These are phyloP conservation scores for Sphagnum magellanicum DNA, from an alignment of 228 moss, liverwort and hornwort genomes.

Conservation along the genomic window DNA sequence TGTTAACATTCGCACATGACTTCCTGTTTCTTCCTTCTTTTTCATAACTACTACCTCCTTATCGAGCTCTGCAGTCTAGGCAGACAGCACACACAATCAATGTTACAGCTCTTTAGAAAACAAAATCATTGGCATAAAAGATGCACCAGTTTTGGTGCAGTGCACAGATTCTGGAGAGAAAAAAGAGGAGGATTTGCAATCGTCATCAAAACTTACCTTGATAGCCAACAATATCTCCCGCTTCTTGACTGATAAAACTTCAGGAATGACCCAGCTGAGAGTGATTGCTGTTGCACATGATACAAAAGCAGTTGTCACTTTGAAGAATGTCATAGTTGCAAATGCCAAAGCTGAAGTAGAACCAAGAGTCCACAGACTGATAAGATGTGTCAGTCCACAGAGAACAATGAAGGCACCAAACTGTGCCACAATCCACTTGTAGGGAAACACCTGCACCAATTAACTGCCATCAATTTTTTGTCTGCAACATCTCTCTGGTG, in stretches of 20 bases:
- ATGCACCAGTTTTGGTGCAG: too few relatives aligned
- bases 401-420: slow-evolving; percentile 81
- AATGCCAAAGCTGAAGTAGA: slow-evolving; percentile 44
- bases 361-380: slow-evolving; percentile 63
- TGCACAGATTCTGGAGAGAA: too few relatives aligned
- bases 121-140: too few relatives aligned
- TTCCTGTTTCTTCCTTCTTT: slow-evolving; percentile 80
- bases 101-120: too few relatives aligned
- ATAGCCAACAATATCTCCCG: slow-evolving; percentile 62
- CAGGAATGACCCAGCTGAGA: slow-evolving; percentile 74
- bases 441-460: slow-evolving; percentile 64
- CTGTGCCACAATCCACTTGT: slow-evolving; percentile 77
- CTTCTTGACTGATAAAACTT: slow-evolving; percentile 64
- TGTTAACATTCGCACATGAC: slow-evolving; percentile 79
- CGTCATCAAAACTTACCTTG: slow-evolving; percentile 36
- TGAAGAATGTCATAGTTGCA: slow-evolving; percentile 67
- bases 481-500: background rate
- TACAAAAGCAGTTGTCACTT: slow-evolving; percentile 71
- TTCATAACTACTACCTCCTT: slow-evolving; percentile 82
- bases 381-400: slow-evolving; percentile 75
- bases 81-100: slow-evolving; percentile 3
- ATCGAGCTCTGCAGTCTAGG: slow-evolving; percentile 89
- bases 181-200: background rate
- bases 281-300: slow-evolving; percentile 77
- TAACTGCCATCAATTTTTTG: background rate